A percentile compares a stretch with the other conserved stretches of the same genome.
Evolutionary conservation across 768 basidiomycete genomes (phyloP).

Genomic region (Infundibulicybe gibba): DNA sequence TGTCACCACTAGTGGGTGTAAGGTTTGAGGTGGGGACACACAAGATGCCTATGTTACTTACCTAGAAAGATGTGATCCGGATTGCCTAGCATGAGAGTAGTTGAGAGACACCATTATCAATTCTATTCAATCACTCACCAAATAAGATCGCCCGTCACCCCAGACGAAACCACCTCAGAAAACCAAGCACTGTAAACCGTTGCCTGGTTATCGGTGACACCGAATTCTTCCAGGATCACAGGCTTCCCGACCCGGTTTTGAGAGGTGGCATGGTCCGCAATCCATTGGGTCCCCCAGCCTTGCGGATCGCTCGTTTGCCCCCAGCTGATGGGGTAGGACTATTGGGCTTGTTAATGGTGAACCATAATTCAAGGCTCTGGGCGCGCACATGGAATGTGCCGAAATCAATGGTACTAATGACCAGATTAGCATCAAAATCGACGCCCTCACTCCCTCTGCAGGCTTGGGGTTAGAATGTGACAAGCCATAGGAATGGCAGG

Average conservation of each 20-base stretch:
- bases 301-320: conserved; percentile 40
- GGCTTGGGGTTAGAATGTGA: not conserved
- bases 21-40: not conserved
- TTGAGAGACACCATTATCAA: not conserved
- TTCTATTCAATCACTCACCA: conserved; percentile 33
- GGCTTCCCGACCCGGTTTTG: conserved; percentile 54
- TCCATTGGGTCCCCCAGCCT: conserved; percentile 58
- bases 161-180: conserved; percentile 43
- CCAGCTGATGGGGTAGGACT: conserved; percentile 34
- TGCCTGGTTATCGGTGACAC: conserved; percentile 45
- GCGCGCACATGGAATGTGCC: conserved; percentile 61
- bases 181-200: conserved; percentile 54
- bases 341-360: conserved; percentile 7
- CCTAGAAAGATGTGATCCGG: conserved; percentile 31
- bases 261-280: conserved; percentile 52
- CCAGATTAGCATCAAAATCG: conserved; percentile 58
- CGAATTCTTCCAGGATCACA: conserved; percentile 65
- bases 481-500: not conserved
- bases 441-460: conserved; percentile 50
- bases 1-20: conserved; percentile 26
- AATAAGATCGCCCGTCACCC: conserved; percentile 58
- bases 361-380: not conserved
- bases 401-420: conserved; percentile 57
- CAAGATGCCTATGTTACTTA: conserved; percentile 5
- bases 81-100: conserved; percentile 19